These are phyloP conservation scores for Coccomyxa subellipsoidea DNA, from an alignment of 163 green algal genomes.

Conservation along the genomic window DNA sequence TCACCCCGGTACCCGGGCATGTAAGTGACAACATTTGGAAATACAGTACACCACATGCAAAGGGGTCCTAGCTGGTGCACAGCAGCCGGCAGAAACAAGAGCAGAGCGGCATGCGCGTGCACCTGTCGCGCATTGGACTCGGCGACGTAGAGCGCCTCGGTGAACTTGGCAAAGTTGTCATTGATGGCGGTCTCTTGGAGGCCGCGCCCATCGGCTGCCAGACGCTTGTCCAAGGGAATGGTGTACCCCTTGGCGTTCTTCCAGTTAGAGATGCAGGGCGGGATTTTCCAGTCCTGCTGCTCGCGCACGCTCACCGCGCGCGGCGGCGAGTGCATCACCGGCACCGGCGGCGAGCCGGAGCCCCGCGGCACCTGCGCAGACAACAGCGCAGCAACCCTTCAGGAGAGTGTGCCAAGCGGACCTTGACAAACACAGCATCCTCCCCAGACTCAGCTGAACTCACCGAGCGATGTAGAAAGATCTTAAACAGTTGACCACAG, in stretches of 20 bases:
- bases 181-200: conserved; percentile 86
- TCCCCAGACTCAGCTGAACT: too few relatives aligned
- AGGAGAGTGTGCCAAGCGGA: too few relatives aligned
- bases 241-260: conserved; percentile 99
- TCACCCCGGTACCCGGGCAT: too few relatives aligned
- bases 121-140: conserved; percentile 85
- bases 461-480: too few relatives aligned
- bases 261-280: conserved; percentile 98
- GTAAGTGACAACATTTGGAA: too few relatives aligned
- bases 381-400: too few relatives aligned
- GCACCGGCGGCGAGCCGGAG: conserved; percentile 83
- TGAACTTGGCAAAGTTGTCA: conserved; percentile 94
- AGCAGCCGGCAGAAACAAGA: neutral
- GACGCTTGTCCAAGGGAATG: conserved; percentile 98
- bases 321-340: conserved; percentile 95
- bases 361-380: conserved; percentile 56
- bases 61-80: too few relatives aligned
- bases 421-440: too few relatives aligned
- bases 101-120: neutral
- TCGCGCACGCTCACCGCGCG: conserved; percentile 83
- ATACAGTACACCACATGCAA: too few relatives aligned
- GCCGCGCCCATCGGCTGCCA: conserved; percentile 94
- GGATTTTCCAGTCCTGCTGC: conserved; percentile 98
- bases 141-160: conserved; percentile 90
- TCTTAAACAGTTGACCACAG: too few relatives aligned